Percentiles rank a stretch among this genome's conserved stretches.
These are phyloP conservation scores for Boletus smithii DNA, from an alignment of 1,284 basidiomycete genomes.

Conservation along the genomic window DNA sequence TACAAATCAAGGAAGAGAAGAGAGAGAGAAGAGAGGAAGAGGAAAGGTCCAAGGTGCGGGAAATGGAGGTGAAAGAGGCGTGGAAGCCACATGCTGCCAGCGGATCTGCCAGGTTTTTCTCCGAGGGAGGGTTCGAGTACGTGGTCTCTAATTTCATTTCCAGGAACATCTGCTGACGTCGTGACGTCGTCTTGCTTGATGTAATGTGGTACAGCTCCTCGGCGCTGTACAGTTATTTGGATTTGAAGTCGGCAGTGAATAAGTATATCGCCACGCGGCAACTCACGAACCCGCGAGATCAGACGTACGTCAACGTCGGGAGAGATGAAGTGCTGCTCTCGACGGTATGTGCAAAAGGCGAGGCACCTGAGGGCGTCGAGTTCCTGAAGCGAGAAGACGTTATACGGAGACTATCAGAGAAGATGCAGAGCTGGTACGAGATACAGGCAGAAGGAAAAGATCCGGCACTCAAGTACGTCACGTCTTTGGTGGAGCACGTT, in stretches of 20 bases:
- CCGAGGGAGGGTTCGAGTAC: constrained; percentile 55
- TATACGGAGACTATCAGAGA: constrained; percentile 47
- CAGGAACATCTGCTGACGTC: constrained; percentile 2
- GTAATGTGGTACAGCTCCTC: constrained; percentile 40
- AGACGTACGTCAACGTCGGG: constrained; percentile 69
- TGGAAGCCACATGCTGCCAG: constrained; percentile 69
- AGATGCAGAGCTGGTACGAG: constrained; percentile 76
- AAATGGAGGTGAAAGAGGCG: constrained; percentile 59
- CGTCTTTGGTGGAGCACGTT: not conserved
- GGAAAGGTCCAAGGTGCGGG: constrained; percentile 44
- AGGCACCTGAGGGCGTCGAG: constrained; percentile 38
- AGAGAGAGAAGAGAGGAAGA: constrained; percentile 45
- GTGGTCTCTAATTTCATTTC: constrained; percentile 18
- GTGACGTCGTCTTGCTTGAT: too few species aligned
- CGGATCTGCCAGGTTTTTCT: constrained; percentile 53
- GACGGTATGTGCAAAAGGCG: constrained; percentile 49
- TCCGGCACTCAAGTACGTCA: constrained; percentile 50
- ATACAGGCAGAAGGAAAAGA: constrained; percentile 51
- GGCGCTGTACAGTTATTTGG: constrained; percentile 50
- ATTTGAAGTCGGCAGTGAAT: constrained; percentile 58
- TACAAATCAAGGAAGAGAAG: constrained; percentile 56
- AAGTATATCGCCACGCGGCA: constrained; percentile 57
- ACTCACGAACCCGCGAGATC: constrained; percentile 66
- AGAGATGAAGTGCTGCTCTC: constrained; percentile 44
- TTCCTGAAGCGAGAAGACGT: constrained; percentile 73